phyloP scores from a whole-genome alignment of 2,329 filamentous ascomycete species.

The Talaromyces sp. region DNA sequence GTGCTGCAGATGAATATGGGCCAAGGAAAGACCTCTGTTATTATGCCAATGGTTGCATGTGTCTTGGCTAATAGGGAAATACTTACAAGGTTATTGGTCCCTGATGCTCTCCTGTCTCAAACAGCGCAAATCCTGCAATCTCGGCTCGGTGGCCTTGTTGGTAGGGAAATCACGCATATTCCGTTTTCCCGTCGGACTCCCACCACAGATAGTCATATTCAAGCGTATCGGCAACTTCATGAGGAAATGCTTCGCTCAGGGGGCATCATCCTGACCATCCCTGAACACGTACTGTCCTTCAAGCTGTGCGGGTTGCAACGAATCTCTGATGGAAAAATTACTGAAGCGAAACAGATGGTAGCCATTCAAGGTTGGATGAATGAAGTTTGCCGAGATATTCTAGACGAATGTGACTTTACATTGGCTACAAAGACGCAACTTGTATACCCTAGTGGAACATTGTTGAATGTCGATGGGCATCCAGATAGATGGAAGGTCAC shows the following conservation, averaged over 20 bases:
- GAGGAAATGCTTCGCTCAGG: conserved; percentile 40
- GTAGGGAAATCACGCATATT: conserved; percentile 56
- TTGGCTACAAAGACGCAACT: conserved; percentile 56
- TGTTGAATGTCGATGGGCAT: conserved; percentile 53
- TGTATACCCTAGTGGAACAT: conserved; percentile 56
- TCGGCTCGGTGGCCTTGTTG: conserved; percentile 57
- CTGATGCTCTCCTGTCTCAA: conserved; percentile 61
- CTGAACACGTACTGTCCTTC: conserved; percentile 66
- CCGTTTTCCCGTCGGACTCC: conserved; percentile 58
- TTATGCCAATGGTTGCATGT: conserved; percentile 63
- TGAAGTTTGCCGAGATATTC: conserved; percentile 55
- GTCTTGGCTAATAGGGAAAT: conserved; percentile 52
- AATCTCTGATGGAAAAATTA: conserved; percentile 49
- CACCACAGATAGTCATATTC: conserved; percentile 30
- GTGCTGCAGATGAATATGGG: conserved; percentile 69
- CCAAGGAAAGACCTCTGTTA: conserved; percentile 67
- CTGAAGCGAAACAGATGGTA: conserved; percentile 51
- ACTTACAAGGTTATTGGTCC: conserved; percentile 59
- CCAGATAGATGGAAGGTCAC: conserved; percentile 53
- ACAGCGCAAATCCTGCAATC: conserved; percentile 58
- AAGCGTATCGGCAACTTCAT: conserved; percentile 41
- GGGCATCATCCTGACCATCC: conserved; percentile 60
- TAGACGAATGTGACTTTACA: conserved; percentile 64
- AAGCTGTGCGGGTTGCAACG: conserved; percentile 61
- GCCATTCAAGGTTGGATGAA: conserved; percentile 53